A percentile compares a stretch with the other conserved stretches of the same genome.
These are phyloP conservation scores for Aspergillus sp. DNA, from an alignment of 2,329 filamentous ascomycete genomes.

Conservation along the genomic window DNA sequence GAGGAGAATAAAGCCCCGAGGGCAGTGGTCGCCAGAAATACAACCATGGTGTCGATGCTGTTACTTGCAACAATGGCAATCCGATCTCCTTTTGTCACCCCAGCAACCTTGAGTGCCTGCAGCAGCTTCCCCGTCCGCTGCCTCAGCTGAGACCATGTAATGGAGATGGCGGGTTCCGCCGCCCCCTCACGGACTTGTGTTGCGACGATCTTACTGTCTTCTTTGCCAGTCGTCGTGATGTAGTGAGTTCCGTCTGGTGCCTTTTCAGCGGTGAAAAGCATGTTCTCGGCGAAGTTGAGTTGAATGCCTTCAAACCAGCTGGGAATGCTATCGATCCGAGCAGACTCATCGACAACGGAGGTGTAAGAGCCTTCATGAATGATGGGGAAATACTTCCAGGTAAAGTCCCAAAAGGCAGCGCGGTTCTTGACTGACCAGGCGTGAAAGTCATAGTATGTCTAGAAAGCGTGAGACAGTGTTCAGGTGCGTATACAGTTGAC, in stretches of 20 bases:
- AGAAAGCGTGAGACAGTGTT: background rate
- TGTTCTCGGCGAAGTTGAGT: slow-evolving; percentile 80
- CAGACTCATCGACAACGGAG: slow-evolving; percentile 69
- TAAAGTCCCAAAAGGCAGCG: slow-evolving; percentile 66
- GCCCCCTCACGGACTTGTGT: slow-evolving; percentile 62
- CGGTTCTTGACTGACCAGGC: slow-evolving; percentile 68
- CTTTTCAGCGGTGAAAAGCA: slow-evolving; percentile 63
- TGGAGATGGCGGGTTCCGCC: slow-evolving; percentile 42
- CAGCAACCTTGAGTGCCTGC: slow-evolving; percentile 68
- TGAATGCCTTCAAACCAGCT: slow-evolving; percentile 75
- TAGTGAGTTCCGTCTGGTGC: slow-evolving; percentile 4
- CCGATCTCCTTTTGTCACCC: slow-evolving; percentile 72
- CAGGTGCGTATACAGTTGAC: background rate
- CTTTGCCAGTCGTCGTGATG: slow-evolving; percentile 37
- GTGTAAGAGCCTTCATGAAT: slow-evolving; percentile 67
- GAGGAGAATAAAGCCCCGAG: slow-evolving; percentile 74
- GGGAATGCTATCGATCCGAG: slow-evolving; percentile 69
- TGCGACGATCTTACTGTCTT: slow-evolving; percentile 70
- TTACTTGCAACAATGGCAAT: slow-evolving; percentile 77
- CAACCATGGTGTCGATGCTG: slow-evolving; percentile 51
- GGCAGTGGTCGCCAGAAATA: slow-evolving; percentile 17
- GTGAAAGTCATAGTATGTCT: slow-evolving; percentile 61
- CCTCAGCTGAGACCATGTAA: slow-evolving; percentile 72
- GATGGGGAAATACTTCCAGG: slow-evolving; percentile 64
- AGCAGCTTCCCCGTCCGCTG: slow-evolving; percentile 58